Percentiles rank a stretch among this genome's conserved stretches.
phyloP scores from a whole-genome alignment of 257 asterid genomes.

The Scutellaria baicalensis region DNA sequence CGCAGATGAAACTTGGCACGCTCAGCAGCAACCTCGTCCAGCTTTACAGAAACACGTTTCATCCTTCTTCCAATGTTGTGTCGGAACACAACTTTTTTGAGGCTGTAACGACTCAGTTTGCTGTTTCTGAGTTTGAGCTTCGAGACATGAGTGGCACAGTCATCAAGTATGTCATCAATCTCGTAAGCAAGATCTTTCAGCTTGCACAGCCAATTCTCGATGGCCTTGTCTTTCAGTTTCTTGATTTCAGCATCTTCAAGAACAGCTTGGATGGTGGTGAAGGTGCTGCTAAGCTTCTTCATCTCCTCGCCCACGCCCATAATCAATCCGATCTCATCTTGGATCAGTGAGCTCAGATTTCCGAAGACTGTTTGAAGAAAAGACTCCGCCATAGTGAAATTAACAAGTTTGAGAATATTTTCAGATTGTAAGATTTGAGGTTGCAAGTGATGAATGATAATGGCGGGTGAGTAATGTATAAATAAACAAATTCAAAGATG shows the following conservation, averaged over 20 bases:
- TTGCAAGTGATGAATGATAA: too few species aligned
- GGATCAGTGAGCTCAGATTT: slow-evolving; percentile 12
- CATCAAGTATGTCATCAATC: slow-evolving; percentile 27
- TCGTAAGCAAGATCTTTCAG: slow-evolving; percentile 17
- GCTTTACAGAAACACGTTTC: not conserved
- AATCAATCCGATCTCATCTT: slow-evolving; percentile 24
- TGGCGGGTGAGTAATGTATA: too few species aligned
- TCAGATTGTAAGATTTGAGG: too few species aligned
- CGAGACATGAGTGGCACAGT: not conserved
- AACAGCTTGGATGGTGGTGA: slow-evolving; percentile 27
- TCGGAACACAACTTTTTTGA: not conserved
- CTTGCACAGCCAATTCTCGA: slow-evolving; percentile 20
- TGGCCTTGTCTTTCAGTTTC: slow-evolving; percentile 6
- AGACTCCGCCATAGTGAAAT: slow-evolving; percentile 15
- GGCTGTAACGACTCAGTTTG: not conserved
- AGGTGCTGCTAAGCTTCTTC: slow-evolving; percentile 19
- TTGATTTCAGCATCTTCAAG: slow-evolving; percentile 25
- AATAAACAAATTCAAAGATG: too few species aligned
- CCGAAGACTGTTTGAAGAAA: not conserved
- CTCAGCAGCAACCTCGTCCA: not conserved
- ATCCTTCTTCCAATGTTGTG: not conserved
- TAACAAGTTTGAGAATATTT: not conserved
- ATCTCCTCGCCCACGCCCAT: slow-evolving; percentile 19
- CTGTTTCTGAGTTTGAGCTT: not conserved
- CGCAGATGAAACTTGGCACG: not conserved